Evolutionary conservation across 768 basidiomycete species (phyloP).

Genomic region (Rhodotorula kratochvilovae): DNA sequence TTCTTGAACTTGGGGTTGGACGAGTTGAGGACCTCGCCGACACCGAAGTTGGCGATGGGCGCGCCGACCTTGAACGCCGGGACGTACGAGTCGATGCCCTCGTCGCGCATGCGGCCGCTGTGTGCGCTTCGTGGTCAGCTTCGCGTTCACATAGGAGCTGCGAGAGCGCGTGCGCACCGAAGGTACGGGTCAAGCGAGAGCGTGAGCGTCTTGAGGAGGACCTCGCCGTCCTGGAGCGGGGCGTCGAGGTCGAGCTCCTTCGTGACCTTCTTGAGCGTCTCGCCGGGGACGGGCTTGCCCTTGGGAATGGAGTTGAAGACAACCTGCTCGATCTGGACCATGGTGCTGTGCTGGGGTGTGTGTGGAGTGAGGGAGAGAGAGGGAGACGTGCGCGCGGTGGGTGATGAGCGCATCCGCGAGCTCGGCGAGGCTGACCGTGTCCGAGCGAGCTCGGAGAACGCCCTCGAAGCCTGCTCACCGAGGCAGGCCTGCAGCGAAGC

Average conservation of each 20-base stretch:
- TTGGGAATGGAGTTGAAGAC: constrained; percentile 41
- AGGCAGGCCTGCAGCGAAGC: too few relatives aligned
- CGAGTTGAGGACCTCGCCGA: constrained; percentile 44
- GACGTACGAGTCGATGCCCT: constrained; percentile 39
- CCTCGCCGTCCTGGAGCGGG: constrained; percentile 7
- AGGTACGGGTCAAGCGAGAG: constrained; percentile 46
- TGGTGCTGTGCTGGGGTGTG: neutral
- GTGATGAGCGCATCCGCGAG: neutral
- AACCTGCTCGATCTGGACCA: constrained; percentile 31
- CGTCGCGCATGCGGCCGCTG: constrained; percentile 30
- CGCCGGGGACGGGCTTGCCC: constrained; percentile 38
- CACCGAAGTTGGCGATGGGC: constrained; percentile 39
- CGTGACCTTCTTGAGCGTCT: constrained; percentile 32
- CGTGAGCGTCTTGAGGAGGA: constrained; percentile 40
- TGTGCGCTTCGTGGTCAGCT: too few relatives aligned
- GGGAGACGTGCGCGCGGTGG: neutral
- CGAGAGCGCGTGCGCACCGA: constrained; percentile 16
- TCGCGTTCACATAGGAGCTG: neutral
- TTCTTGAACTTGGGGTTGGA: constrained; percentile 17
- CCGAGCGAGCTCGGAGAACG: too few relatives aligned
- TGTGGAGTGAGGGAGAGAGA: neutral
- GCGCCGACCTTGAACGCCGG: constrained; percentile 41
- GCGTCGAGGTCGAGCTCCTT: constrained; percentile 42
- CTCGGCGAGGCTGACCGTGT: too few relatives aligned
- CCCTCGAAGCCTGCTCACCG: too few relatives aligned